Conservation (phyloP, 2,329 filamentous ascomycete genomes). For the Clarireedia monteithiana region DNA sequence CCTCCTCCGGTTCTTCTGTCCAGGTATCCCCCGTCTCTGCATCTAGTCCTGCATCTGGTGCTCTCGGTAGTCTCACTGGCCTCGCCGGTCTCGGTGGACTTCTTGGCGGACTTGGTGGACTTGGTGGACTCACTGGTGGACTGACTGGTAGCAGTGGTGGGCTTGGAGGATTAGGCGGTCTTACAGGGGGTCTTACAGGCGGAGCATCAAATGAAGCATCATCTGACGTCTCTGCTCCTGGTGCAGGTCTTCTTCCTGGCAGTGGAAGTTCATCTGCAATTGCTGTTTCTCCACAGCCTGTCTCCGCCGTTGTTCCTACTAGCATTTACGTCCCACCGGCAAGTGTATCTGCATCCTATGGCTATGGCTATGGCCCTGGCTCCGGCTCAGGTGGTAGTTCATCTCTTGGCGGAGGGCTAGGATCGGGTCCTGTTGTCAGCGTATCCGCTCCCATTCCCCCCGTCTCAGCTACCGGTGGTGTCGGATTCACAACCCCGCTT, state of each 20-base stretch:
- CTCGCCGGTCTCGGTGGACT: neutral
- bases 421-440: neutral
- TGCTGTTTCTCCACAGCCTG: no score
- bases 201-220: no score
- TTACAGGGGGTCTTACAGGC: neutral
- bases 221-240: no score
- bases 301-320: neutral
- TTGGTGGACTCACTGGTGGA: neutral
- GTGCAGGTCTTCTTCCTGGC: no score
- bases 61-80: neutral
- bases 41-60: neutral
- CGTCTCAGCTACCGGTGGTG: neutral
- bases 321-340: neutral
- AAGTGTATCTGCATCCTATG: neutral
- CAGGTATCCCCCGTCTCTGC: neutral
- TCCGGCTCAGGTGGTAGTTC: neutral
- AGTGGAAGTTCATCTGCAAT: no score
- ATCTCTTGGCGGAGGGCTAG: neutral
- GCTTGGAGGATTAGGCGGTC: neutral
- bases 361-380: neutral
- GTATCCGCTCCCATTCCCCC: neutral
- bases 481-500: neutral
- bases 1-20: neutral
- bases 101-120: neutral
- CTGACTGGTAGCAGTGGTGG: neutral